Evolutionary conservation across 139 green algal species (phyloP), one percentile per base, ranked within the genome.

Genomic region (Gonium pectorale): DNA sequence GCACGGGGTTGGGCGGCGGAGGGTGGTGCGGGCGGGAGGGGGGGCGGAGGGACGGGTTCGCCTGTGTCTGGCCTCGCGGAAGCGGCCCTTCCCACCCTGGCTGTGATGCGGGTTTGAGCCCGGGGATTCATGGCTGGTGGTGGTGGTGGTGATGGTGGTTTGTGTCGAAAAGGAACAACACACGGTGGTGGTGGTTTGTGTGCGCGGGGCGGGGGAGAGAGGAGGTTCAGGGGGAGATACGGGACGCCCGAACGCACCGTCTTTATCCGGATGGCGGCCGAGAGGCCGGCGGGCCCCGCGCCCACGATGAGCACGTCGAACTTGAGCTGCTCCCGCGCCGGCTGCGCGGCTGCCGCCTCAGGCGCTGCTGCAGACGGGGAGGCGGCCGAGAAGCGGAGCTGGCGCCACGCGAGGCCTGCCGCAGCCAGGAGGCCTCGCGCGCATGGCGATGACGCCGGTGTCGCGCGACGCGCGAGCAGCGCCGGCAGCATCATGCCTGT

Each of bases 221-320:
- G n/a, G n/a, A n/a, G n/a, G n/a, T n/a, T n/a, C n/a, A n/a, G n/a
- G n/a, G n/a, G n/a, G n/a, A n/a, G n/a, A n/a, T n/a, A n/a, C n/a
- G n/a, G n/a, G n/a, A n/a, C n/a, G n/a, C n/a, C n/a, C 41, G 7
- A 22, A 24, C 51, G 59, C 54, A 96, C 92, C 91, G 98, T 95
- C 79, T 97, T 98, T 15, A 98, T 86, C 0, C 91, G 85, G 33
- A 99, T 98, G 19, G 96, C 97, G 11, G 97, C 95, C 5, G 93
- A 90, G 2, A 99, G 83, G 9, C 97, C 97, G 21, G 97, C 95
- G 4, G 96, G 96, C 0, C 97, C 97, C 13, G 92, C 96, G 2
- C 97, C 97, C 7, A 99, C 96, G 21, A 99, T 93, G 46, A 89
- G 91, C 9, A 99, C 90, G 79, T 99, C 97, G 88, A 95, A 99